A percentile compares a stretch with the other conserved stretches of the same genome.
phyloP scores from a whole-genome alignment of 169 alveolate genomes.

The Eimeria necatrix region DNA sequence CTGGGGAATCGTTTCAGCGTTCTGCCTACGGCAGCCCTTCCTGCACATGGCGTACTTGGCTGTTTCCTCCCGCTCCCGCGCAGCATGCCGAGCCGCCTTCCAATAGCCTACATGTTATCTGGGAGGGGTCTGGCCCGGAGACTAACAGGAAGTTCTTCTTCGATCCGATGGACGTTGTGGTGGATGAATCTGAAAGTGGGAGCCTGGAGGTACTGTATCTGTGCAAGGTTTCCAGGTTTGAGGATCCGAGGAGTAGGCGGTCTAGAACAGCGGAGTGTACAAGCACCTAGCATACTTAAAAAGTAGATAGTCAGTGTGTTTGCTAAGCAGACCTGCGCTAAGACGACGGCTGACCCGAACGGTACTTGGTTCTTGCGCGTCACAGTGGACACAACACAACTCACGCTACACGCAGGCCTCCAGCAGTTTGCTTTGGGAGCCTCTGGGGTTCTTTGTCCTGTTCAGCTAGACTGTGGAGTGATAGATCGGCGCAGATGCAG shows the following conservation, averaged over 20 bases:
- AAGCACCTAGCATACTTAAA: too few relatives aligned
- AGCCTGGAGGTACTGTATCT: conserved; percentile 71
- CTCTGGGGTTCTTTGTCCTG: neutral
- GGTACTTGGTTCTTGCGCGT: neutral
- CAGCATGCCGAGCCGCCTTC: conserved; percentile 63
- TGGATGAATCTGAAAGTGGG: conserved; percentile 73
- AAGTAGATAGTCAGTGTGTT: too few relatives aligned
- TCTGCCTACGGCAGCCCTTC: conserved; percentile 73
- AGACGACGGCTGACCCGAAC: too few relatives aligned
- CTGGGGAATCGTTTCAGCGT: conserved; percentile 57
- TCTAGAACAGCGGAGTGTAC: neutral
- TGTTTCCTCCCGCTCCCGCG: conserved; percentile 80
- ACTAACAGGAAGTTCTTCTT: conserved; percentile 73
- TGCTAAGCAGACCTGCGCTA: too few relatives aligned
- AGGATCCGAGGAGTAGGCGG: conserved; percentile 73
- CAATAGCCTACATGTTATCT: conserved; percentile 27
- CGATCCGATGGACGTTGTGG: conserved; percentile 78
- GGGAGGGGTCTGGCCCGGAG: conserved; percentile 78
- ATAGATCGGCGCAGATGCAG: neutral
- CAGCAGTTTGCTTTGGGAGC: too few relatives aligned
- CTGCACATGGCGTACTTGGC: conserved; percentile 79
- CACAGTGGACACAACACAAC: too few relatives aligned
- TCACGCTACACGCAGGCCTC: too few relatives aligned
- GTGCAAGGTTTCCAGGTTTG: conserved; percentile 72
- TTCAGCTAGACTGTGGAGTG: neutral